Percentiles rank a stretch among this genome's conserved stretches.
phyloP scores from a whole-genome alignment of 306 rosid genomes.

The Cucurbita maxima region DNA sequence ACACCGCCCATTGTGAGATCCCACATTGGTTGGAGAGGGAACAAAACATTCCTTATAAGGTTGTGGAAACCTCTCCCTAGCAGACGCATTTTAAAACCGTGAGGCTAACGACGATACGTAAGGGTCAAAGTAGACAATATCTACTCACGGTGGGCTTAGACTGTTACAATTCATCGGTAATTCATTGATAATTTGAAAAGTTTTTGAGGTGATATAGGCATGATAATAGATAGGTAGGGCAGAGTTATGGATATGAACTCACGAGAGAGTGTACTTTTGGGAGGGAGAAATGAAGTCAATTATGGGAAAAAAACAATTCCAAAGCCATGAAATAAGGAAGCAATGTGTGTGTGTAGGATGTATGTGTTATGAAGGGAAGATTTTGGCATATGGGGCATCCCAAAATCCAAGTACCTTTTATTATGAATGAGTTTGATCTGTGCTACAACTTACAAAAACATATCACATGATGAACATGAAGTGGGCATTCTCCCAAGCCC shows the following conservation, averaged over 20 bases:
- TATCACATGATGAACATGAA: conserved; percentile 1
- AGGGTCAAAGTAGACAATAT: too few relatives aligned
- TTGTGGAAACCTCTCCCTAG: too few relatives aligned
- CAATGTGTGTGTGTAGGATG: not conserved
- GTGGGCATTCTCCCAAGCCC: not conserved
- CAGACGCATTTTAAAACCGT: too few relatives aligned
- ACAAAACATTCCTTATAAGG: too few relatives aligned
- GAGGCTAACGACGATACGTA: too few relatives aligned
- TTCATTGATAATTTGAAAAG: too few relatives aligned
- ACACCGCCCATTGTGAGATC: too few relatives aligned
- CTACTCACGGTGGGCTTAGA: too few relatives aligned
- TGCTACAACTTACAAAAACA: not conserved
- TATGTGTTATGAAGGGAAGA: not conserved
- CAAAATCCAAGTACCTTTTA: not conserved
- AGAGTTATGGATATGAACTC: not conserved
- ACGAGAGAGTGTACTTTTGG: not conserved
- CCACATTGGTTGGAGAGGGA: too few relatives aligned
- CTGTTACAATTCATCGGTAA: not conserved
- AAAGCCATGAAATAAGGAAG: not conserved
- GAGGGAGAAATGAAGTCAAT: not conserved
- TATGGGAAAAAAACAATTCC: not conserved
- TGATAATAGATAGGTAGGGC: not conserved
- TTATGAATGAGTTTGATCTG: not conserved
- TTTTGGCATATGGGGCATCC: not conserved
- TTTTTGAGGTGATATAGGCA: not conserved